Conservation (phyloP, 2,329 filamentous ascomycete genomes). For the Ophiostoma angusticollis region DNA sequence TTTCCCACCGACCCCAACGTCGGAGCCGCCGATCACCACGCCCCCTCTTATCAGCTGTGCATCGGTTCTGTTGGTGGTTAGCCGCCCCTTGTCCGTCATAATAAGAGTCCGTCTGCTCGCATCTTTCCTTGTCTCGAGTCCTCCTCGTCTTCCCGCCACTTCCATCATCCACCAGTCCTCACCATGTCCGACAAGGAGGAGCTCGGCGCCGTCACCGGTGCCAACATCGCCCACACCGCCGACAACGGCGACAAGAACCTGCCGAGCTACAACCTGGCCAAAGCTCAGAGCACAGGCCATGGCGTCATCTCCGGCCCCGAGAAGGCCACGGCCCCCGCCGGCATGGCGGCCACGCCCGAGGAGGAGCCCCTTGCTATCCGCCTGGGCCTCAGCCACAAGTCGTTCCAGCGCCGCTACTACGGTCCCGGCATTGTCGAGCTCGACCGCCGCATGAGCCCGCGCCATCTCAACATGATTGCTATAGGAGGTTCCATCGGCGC, state of each 20-base stretch:
- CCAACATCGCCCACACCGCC: background rate
- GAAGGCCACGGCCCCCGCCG: background rate
- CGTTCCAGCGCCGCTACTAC: slow-evolving; percentile 29
- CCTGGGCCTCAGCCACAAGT: slow-evolving; percentile 28
- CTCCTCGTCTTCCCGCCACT: background rate
- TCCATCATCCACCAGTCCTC: background rate
- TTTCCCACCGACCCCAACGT: no score
- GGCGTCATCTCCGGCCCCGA: background rate
- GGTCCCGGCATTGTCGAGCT: slow-evolving; percentile 24
- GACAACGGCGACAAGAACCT: background rate
- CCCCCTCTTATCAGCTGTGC: no score
- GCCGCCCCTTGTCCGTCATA: no score
- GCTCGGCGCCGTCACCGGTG: background rate
- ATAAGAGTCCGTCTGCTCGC: no score
- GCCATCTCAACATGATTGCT: slow-evolving; percentile 17
- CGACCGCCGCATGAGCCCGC: slow-evolving; percentile 20
- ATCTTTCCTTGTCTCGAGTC: no score
- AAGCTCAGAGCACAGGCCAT: background rate
- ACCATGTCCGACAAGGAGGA: slow-evolving; percentile 10
- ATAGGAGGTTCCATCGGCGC: slow-evolving; percentile 42
- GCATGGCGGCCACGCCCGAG: slow-evolving; percentile 4
- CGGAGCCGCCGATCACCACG: no score
- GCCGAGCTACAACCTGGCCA: slow-evolving; percentile 4
- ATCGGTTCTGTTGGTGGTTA: no score
- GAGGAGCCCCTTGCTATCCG: slow-evolving; percentile 25